Evolutionary conservation across 441 rosid species (phyloP).

Genomic region (Pelargonium australe): DNA sequence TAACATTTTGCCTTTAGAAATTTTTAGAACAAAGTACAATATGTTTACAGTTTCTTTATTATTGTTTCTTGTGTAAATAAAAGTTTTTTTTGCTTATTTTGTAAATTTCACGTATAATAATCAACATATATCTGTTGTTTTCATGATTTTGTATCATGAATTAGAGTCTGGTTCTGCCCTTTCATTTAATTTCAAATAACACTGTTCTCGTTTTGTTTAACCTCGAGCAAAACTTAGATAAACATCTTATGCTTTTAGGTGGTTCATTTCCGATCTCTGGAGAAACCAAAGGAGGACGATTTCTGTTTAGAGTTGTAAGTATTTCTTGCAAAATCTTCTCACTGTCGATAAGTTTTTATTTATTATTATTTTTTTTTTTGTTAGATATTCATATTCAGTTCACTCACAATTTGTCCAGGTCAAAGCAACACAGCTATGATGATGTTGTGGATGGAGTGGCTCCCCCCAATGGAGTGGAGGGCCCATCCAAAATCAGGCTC

Average conservation of each 20-base stretch:
- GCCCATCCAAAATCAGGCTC: constrained; percentile 81
- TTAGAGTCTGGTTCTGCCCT: constrained; percentile 1
- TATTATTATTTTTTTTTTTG: constrained; percentile 5
- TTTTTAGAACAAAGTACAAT: too few relatives aligned
- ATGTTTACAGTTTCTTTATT: too few relatives aligned
- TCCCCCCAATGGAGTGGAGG: constrained; percentile 66
- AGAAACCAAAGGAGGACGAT: constrained; percentile 88
- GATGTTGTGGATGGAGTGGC: constrained; percentile 89
- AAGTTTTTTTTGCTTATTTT: not conserved
- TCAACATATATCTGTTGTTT: not conserved
- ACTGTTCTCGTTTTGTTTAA: constrained; percentile 10
- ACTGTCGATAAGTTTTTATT: not conserved
- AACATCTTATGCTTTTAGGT: constrained; percentile 36
- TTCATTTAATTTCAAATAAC: not conserved
- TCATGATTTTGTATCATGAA: not conserved
- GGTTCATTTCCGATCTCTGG: constrained; percentile 80
- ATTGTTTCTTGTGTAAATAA: too few relatives aligned
- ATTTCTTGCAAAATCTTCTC: not conserved
- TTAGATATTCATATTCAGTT: constrained; percentile 17
- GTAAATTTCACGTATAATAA: not conserved
- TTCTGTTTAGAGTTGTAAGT: constrained; percentile 82
- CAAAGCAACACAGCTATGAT: constrained; percentile 76
- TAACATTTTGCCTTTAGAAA: too few relatives aligned
- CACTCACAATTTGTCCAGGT: constrained; percentile 46
- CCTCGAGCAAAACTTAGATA: constrained; percentile 14